Evolutionary conservation across 805 yeast genomes (phyloP).

Genomic region (Teunomyces aglyptinius): DNA sequence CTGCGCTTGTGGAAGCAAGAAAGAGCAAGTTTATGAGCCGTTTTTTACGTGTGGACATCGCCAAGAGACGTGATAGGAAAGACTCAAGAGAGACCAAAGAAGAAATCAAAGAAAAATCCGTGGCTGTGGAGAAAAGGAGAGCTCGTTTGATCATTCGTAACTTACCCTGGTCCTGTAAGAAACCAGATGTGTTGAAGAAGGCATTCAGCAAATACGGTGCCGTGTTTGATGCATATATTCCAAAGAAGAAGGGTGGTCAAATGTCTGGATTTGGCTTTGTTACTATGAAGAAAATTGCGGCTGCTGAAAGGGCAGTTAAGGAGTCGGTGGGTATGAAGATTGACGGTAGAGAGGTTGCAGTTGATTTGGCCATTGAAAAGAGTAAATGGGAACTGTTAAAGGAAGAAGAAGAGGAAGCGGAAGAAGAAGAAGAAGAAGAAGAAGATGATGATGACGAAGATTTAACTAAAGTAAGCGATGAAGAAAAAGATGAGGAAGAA

Average conservation of each 20-base stretch:
- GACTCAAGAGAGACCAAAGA: slow-evolving; percentile 13
- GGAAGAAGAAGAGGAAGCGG: slow-evolving; percentile 30
- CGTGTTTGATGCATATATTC: slow-evolving; percentile 85
- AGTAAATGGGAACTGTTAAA: slow-evolving; percentile 70
- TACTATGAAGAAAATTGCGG: slow-evolving; percentile 73
- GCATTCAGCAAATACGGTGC: slow-evolving; percentile 77
- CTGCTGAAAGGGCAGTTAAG: slow-evolving; percentile 81
- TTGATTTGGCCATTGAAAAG: slow-evolving; percentile 90
- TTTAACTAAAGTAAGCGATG: slow-evolving; percentile 35
- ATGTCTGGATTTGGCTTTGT: slow-evolving; percentile 96
- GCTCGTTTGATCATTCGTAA: slow-evolving; percentile 88
- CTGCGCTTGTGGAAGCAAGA: slow-evolving; percentile 69
- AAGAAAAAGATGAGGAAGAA: slow-evolving; percentile 23
- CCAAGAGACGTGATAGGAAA: slow-evolving; percentile 87
- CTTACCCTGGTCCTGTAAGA: slow-evolving; percentile 93
- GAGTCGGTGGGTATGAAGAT: slow-evolving; percentile 73
- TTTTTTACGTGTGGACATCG: slow-evolving; percentile 75
- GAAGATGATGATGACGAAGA: slow-evolving; percentile 35
- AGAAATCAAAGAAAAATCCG: slow-evolving; percentile 12
- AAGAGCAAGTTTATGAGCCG: slow-evolving; percentile 64
- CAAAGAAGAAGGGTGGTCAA: slow-evolving; percentile 81
- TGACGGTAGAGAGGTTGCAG: slow-evolving; percentile 89
- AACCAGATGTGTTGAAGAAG: slow-evolving; percentile 67
- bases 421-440: slow-evolving; percentile 41
- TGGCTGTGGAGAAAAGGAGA: slow-evolving; percentile 67